Conservation (phyloP, 768 basidiomycete species). For the Mycena vulgaris region DNA sequence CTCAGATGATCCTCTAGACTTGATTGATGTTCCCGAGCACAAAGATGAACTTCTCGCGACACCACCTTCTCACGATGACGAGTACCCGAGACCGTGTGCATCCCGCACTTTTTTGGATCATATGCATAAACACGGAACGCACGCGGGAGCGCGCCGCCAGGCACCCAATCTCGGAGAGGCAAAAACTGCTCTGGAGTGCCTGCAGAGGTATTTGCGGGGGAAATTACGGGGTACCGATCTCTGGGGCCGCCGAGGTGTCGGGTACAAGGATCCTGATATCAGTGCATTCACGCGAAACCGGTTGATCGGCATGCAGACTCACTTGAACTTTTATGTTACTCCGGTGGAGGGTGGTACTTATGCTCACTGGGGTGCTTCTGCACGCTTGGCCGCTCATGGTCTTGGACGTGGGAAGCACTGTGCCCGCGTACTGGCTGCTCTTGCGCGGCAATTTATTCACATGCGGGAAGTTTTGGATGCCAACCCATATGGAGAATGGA, state of each 20-base stretch:
- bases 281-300: conserved; percentile 21
- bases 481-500: too few species aligned
- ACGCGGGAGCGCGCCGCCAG: conserved; percentile 5
- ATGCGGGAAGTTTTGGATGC: neutral
- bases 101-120: conserved; percentile 1
- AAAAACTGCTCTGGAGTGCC: conserved; percentile 2
- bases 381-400: conserved; percentile 23
- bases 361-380: conserved; percentile 31
- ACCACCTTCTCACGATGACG: conserved; percentile 8
- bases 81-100: conserved; percentile 14
- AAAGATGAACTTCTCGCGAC: conserved; percentile 17
- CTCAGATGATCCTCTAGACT: conserved; percentile 1
- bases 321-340: conserved; percentile 29
- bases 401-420: conserved; percentile 21
- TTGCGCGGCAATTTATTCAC: conserved; percentile 18
- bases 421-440: conserved; percentile 21
- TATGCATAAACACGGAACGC: conserved; percentile 7
- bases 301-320: conserved; percentile 23
- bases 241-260: conserved; percentile 22
- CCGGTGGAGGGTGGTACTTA: conserved; percentile 12
- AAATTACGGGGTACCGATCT: conserved; percentile 23
- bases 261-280: conserved; percentile 34
- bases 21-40: neutral
- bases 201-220: conserved; percentile 13
- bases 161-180: conserved; percentile 23